Evolutionary conservation across 768 basidiomycete genomes (phyloP), one percentile per base, ranked within the genome.

Genomic region (Auriscalpium vulgare): DNA sequence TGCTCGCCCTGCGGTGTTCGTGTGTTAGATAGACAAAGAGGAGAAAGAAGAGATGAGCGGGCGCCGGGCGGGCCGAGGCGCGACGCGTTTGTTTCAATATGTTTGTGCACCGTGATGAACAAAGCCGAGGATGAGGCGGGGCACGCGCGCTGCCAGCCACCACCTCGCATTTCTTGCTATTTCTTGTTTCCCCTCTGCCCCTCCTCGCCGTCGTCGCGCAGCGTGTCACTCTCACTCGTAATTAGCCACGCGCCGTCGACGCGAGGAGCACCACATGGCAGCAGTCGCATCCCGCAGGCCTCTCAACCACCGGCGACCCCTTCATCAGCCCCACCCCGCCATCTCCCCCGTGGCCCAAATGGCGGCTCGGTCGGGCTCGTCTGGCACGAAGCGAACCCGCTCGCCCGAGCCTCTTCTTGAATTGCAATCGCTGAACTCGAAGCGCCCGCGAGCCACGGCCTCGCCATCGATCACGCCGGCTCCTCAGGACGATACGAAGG

Each of bases 361-460:
- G 43, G 38, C 47, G 10, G 29, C 29, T 29, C 49, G 61, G 13
- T 62, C 61, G 10, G 34, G 50, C 46, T 59, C 61, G 19, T 55
- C 59, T 2, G 37, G 48, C 0, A 2, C 51, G 44, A 60, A 60
- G 38, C 61, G 61, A n/a, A 54, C 61, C 29, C 61, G 61, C 6
- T 62, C 61, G 21, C 61, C 61, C 8, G 61, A 62, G 9, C n/a
- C 47, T 11, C n/a, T 48, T 50, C 53, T 57, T 51, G 61, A 62
- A 19, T 21, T 51, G 16, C 59, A 60, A n/a, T 44, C 54, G n/a
- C 59, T 62, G 51, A 54, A 44, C 35, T 40, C 56, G 46, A 62
- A 60, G 50, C 56, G 61, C 23, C 40, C 59, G 16, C 53, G 52
- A 35, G 49, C 61, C 11, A 35, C 29, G 4, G 53, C 19, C 13